These are phyloP conservation scores for Nakazawaea ernobii DNA, from an alignment of 805 yeast species.

Conservation along the genomic window DNA sequence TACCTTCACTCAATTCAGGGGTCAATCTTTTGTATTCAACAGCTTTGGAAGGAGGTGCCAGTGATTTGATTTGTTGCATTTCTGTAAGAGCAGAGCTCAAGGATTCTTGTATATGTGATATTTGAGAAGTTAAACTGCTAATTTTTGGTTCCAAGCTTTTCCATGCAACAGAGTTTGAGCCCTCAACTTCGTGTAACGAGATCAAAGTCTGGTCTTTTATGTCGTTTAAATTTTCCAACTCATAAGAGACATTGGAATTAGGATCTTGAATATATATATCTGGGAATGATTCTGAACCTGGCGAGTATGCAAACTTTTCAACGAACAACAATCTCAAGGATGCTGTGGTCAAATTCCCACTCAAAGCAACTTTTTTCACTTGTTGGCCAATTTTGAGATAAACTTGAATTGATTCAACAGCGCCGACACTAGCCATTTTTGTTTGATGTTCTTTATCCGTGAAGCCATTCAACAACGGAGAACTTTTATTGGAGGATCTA, in stretches of 20 bases:
- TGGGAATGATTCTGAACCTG: constrained; percentile 68
- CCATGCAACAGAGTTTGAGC: constrained; percentile 15
- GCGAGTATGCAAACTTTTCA: constrained; percentile 82
- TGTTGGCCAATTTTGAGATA: constrained; percentile 46
- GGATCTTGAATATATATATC: constrained; percentile 69
- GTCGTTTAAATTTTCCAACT: constrained; percentile 64
- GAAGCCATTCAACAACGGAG: constrained; percentile 1
- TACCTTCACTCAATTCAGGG: constrained; percentile 6
- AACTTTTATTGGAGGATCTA: not conserved
- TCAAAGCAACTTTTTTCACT: constrained; percentile 48
- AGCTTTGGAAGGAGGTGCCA: constrained; percentile 3
- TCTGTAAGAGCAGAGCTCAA: constrained; percentile 8
- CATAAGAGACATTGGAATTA: constrained; percentile 58
- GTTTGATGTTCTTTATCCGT: not conserved
- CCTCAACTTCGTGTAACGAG: constrained; percentile 44
- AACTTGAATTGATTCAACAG: constrained; percentile 18
- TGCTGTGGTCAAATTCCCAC: constrained; percentile 42
- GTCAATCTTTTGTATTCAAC: constrained; percentile 18
- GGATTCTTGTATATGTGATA: constrained; percentile 21
- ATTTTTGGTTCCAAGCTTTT: constrained; percentile 23
- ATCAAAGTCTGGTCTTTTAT: constrained; percentile 56
- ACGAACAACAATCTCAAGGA: constrained; percentile 68
- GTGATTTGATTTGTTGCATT: not conserved
- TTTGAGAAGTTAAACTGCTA: constrained; percentile 20
- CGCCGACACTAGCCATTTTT: not conserved